Evolutionary conservation across 2,329 filamentous ascomycete species (phyloP).

Genomic region (Alternaria brassicicola): DNA sequence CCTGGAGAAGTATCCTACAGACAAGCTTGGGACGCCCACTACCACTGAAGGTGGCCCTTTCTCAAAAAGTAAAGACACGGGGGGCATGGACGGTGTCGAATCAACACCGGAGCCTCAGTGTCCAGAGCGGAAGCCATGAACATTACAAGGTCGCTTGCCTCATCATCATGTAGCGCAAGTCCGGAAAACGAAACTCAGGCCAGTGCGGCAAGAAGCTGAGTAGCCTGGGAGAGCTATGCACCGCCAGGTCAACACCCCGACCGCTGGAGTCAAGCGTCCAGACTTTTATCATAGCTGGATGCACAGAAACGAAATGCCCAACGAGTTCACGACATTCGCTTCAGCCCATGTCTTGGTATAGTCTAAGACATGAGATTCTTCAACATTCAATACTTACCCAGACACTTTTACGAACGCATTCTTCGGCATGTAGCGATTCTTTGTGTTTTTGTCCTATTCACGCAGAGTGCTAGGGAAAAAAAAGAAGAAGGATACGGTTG

Average conservation of each 20-base stretch:
- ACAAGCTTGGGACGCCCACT: constrained; percentile 49
- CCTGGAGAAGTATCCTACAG: constrained; percentile 54
- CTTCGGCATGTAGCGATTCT: background rate
- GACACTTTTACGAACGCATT: background rate
- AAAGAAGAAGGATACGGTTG: background rate
- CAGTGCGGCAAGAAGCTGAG: background rate
- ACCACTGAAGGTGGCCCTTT: constrained; percentile 31
- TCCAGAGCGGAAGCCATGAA: constrained; percentile 21
- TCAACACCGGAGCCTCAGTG: constrained; percentile 22
- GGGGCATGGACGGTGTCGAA: constrained; percentile 38
- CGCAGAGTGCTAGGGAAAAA: background rate
- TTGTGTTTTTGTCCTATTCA: background rate
- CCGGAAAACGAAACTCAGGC: background rate
- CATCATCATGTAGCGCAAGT: background rate
- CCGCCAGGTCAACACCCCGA: background rate
- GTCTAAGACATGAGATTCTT: no score
- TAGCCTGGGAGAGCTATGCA: background rate
- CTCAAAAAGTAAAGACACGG: constrained; percentile 26
- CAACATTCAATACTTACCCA: no score
- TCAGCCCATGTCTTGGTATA: constrained; percentile 1
- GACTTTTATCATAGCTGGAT: background rate
- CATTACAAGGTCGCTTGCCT: background rate
- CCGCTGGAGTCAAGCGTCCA: background rate
- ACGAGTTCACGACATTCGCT: constrained; percentile 1
- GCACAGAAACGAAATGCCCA: constrained; percentile 1